Percentiles rank a stretch among this genome's conserved stretches.
phyloP scores from a whole-genome alignment of 768 basidiomycete genomes.

The Termitomyces sp. region DNA sequence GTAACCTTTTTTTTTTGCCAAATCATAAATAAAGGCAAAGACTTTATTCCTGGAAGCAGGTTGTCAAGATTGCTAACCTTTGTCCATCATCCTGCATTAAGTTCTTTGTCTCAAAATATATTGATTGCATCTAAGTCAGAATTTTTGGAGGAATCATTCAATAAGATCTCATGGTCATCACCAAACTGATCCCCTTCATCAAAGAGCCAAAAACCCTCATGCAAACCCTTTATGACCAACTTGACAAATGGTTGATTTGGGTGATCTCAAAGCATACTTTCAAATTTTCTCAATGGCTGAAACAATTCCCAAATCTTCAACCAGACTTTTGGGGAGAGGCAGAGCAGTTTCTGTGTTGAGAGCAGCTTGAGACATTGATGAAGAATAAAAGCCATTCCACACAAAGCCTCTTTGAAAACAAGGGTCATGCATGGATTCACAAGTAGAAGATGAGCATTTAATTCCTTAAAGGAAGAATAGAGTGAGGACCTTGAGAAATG shows the following conservation, averaged over 20 bases:
- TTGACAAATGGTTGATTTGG: slow-evolving; percentile 23
- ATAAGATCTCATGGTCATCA: neutral
- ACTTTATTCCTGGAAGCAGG: slow-evolving; percentile 20
- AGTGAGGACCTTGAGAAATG: too few relatives aligned
- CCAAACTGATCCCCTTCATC: slow-evolving; percentile 15
- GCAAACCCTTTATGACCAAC: slow-evolving; percentile 18
- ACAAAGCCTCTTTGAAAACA: neutral
- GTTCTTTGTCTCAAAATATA: slow-evolving; percentile 13
- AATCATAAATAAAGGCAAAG: slow-evolving; percentile 19
- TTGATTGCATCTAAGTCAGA: neutral
- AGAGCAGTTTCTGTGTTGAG: neutral
- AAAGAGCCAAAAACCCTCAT: slow-evolving; percentile 22
- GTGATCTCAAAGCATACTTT: slow-evolving; percentile 15
- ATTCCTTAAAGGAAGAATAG: too few relatives aligned
- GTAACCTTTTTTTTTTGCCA: slow-evolving; percentile 23
- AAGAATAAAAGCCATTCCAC: too few relatives aligned
- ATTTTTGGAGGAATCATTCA: slow-evolving; percentile 7
- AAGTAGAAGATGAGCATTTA: too few relatives aligned
- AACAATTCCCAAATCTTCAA: too few relatives aligned
- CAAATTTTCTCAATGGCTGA: too few relatives aligned
- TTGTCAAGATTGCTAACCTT: slow-evolving; percentile 8
- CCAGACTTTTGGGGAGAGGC: too few relatives aligned
- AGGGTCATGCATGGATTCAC: neutral
- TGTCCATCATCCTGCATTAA: slow-evolving; percentile 12
- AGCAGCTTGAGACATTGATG: neutral